Percentiles rank a stretch among this genome's conserved stretches.
Evolutionary conservation across 2,329 filamentous ascomycete species (phyloP).

Genomic region (Colletotrichum karsti): DNA sequence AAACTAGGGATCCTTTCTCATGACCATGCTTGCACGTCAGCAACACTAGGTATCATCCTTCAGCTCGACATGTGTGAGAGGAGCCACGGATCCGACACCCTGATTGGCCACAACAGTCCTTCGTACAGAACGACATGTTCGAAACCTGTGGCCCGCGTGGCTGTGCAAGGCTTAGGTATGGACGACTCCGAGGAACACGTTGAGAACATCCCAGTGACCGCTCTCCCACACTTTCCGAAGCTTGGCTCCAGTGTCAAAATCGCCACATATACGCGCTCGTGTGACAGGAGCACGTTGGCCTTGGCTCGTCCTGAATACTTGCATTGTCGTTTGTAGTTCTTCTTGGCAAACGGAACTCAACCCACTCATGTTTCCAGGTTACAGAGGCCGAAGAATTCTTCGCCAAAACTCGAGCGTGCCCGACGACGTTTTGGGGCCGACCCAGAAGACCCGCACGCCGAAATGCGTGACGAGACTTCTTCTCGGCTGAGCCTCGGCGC

Average conservation of each 20-base stretch:
- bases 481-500: neutral
- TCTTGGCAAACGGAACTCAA: neutral
- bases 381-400: neutral
- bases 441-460: neutral
- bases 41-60: neutral
- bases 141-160: slow-evolving; percentile 13
- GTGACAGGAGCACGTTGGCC: slow-evolving; percentile 5
- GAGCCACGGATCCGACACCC: neutral
- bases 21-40: slow-evolving; percentile 4
- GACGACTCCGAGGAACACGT: neutral
- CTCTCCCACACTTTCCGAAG: too few species aligned
- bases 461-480: neutral
- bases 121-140: neutral
- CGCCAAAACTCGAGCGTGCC: neutral
- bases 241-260: neutral
- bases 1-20: neutral
- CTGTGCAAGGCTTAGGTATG: slow-evolving; percentile 22
- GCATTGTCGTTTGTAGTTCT: neutral
- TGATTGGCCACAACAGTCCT: slow-evolving; percentile 8
- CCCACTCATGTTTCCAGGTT: neutral
- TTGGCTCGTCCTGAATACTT: neutral
- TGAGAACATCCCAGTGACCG: neutral
- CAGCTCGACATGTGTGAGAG: neutral
- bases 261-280: slow-evolving; percentile 16
- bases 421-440: neutral